Evolutionary conservation across 768 basidiomycete species (phyloP).

Genomic region (button mushroom (Agaricus bisporus)): DNA sequence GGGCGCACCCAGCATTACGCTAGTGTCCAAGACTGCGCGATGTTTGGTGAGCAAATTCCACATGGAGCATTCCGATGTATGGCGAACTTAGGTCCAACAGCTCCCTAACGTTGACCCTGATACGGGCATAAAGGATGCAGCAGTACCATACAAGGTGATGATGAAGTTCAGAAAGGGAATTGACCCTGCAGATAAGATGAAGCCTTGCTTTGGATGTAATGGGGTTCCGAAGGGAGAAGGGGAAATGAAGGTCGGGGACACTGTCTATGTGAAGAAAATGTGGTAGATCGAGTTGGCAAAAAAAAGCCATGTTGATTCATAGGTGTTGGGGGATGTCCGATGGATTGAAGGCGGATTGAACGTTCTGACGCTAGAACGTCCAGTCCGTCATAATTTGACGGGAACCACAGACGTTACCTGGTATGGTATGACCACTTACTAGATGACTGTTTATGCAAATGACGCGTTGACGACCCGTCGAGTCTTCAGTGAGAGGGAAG

Average conservation of each 20-base stretch:
- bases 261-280: conserved; percentile 43
- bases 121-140: conserved; percentile 60
- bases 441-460: no score
- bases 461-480: no score
- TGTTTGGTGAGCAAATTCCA: conserved; percentile 51
- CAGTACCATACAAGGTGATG: conserved; percentile 70
- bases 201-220: conserved; percentile 66
- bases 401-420: no score
- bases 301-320: no score
- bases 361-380: no score
- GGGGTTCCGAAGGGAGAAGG: conserved; percentile 47
- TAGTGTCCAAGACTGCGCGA: conserved; percentile 66
- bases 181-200: conserved; percentile 40
- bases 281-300: neutral
- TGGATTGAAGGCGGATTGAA: no score
- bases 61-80: neutral
- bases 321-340: no score
- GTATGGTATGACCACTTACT: no score
- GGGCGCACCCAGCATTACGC: conserved; percentile 34
- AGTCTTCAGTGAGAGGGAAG: no score
- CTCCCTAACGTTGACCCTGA: conserved; percentile 66
- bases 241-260: conserved; percentile 55
- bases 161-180: conserved; percentile 66
- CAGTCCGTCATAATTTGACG: no score
- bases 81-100: conserved; percentile 26